These are phyloP conservation scores for Chaetomium strumarium DNA, from an alignment of 2,329 filamentous ascomycete genomes.

Conservation along the genomic window DNA sequence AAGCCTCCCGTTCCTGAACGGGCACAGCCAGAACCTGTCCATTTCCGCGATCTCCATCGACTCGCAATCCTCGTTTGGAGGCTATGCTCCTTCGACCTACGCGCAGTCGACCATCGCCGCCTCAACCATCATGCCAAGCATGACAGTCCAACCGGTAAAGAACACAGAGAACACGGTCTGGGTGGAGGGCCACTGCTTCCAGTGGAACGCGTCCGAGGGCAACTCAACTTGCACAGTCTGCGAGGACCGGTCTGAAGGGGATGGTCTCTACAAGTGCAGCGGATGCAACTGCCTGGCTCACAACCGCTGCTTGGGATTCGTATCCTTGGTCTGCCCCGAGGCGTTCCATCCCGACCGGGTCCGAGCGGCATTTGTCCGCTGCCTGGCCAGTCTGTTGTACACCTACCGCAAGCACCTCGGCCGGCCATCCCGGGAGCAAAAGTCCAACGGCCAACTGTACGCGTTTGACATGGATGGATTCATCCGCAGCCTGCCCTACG, in stretches of 20 bases:
- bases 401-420: constrained; percentile 60
- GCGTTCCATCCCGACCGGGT: constrained; percentile 59
- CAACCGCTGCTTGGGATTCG: constrained; percentile 55
- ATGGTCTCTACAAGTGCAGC: constrained; percentile 69
- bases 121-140: constrained; percentile 80
- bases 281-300: constrained; percentile 56
- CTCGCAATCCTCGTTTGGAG: constrained; percentile 63
- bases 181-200: constrained; percentile 80
- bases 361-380: constrained; percentile 58
- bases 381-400: constrained; percentile 59
- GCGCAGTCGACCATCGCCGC: constrained; percentile 81
- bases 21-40: constrained; percentile 54
- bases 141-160: constrained; percentile 70
- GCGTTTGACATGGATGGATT: constrained; percentile 62
- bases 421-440: constrained; percentile 56
- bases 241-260: constrained; percentile 64
- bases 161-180: constrained; percentile 76
- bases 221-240: constrained; percentile 64
- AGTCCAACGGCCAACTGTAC: constrained; percentile 53
- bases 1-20: constrained; percentile 66
- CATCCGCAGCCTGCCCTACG: constrained; percentile 57
- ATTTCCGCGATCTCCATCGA: constrained; percentile 55
- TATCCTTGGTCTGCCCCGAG: constrained; percentile 57
- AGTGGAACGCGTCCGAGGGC: constrained; percentile 55
- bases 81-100: constrained; percentile 78